Evolutionary conservation across 2,329 filamentous ascomycete species (phyloP).

Genomic region (Claviceps monticola): DNA sequence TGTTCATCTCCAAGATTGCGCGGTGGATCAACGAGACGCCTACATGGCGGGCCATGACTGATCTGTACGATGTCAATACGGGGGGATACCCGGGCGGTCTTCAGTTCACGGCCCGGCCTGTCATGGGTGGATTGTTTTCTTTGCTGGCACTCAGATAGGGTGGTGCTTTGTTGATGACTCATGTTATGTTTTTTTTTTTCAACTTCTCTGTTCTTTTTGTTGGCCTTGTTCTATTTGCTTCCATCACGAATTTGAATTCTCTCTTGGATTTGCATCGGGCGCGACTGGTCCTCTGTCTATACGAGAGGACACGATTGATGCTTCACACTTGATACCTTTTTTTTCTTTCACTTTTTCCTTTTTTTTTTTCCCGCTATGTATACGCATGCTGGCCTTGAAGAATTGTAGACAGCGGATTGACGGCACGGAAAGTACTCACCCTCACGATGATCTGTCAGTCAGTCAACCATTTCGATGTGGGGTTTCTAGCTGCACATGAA

Average conservation of each 20-base stretch:
- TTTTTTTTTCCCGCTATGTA: too few species aligned
- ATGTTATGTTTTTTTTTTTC: too few species aligned
- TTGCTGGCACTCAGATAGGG: slow-evolving; percentile 45
- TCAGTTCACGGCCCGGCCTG: slow-evolving; percentile 64
- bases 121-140: slow-evolving; percentile 69
- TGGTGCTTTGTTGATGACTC: background rate
- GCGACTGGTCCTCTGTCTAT: too few species aligned
- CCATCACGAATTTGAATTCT: background rate
- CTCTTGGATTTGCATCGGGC: background rate
- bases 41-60: slow-evolving; percentile 58
- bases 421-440: too few species aligned
- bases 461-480: too few species aligned
- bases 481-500: too few species aligned
- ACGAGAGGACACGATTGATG: too few species aligned
- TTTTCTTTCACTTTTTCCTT: too few species aligned
- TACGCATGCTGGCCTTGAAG: too few species aligned
- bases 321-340: too few species aligned
- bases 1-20: slow-evolving; percentile 57
- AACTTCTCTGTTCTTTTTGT: background rate
- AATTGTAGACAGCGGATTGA: too few species aligned
- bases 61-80: slow-evolving; percentile 59
- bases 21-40: slow-evolving; percentile 62
- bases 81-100: slow-evolving; percentile 51
- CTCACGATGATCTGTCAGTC: too few species aligned
- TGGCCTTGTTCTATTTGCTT: background rate